A percentile compares a stretch with the other conserved stretches of the same genome.
Conservation (phyloP, 345 rosid genomes). For the Corchorus capsularis region DNA sequence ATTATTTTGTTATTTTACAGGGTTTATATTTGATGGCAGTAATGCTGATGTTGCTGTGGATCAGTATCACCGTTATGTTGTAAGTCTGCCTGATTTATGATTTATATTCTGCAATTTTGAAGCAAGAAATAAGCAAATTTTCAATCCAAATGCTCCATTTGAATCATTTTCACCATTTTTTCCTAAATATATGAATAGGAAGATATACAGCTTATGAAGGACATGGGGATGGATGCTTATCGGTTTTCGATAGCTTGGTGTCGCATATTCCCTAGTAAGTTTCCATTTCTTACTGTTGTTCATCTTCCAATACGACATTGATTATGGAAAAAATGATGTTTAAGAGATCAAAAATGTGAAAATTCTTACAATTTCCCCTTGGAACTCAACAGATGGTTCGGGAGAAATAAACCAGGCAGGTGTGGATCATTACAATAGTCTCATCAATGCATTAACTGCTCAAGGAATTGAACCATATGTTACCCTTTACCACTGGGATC, state of each 20-base stretch:
- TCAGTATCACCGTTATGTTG: slow-evolving; percentile 77
- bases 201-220: slow-evolving; percentile 89
- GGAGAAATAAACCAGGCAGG: slow-evolving; percentile 88
- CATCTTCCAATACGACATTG: too few relatives aligned
- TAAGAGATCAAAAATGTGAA: background rate
- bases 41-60: slow-evolving; percentile 91
- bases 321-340: too few relatives aligned
- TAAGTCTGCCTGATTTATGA: slow-evolving; percentile 26
- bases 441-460: slow-evolving; percentile 79
- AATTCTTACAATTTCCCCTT: background rate
- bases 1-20: slow-evolving; percentile 31
- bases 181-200: slow-evolving; percentile 36
- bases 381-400: slow-evolving; percentile 55
- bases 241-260: slow-evolving; percentile 94
- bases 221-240: slow-evolving; percentile 95
- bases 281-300: background rate
- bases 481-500: slow-evolving; percentile 97
- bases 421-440: slow-evolving; percentile 82
- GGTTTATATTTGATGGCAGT: slow-evolving; percentile 59
- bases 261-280: slow-evolving; percentile 81
- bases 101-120: background rate
- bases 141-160: too few relatives aligned
- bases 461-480: slow-evolving; percentile 90
- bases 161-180: too few relatives aligned
- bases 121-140: background rate